These are phyloP conservation scores for Metschnikowia koreensis DNA, from an alignment of 805 yeast genomes.

Conservation along the genomic window DNA sequence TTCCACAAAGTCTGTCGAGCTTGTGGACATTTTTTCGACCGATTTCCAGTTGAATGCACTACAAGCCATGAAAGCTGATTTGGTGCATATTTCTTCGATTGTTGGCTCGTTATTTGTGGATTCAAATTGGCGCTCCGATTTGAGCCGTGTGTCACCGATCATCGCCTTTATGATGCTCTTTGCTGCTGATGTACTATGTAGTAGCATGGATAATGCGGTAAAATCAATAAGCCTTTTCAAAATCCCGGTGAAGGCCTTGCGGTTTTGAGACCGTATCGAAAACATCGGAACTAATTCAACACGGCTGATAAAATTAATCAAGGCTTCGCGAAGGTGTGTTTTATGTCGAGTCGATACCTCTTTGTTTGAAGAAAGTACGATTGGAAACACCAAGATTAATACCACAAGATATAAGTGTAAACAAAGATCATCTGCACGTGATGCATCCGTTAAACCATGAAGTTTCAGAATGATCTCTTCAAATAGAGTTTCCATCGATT, in stretches of 20 bases:
- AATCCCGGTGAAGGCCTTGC: not conserved
- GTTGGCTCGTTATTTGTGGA: not conserved
- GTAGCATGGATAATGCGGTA: not conserved
- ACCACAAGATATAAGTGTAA: slow-evolving; percentile 30
- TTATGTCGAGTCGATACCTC: not conserved
- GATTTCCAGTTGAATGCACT: not conserved
- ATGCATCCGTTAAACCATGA: not conserved
- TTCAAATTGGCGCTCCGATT: not conserved
- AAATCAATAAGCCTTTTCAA: slow-evolving; percentile 1
- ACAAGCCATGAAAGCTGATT: not conserved
- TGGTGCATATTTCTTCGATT: not conserved
- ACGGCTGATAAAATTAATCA: not conserved
- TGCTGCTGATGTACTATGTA: not conserved
- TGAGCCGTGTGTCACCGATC: not conserved
- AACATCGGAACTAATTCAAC: not conserved
- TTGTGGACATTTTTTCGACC: no score
- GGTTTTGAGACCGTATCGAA: not conserved
- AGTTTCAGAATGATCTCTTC: not conserved
- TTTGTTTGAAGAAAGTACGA: slow-evolving; percentile 19
- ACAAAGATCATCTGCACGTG: slow-evolving; percentile 11
- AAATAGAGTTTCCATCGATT: not conserved
- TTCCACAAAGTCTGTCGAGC: no score
- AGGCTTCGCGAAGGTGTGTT: not conserved
- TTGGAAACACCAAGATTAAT: slow-evolving; percentile 30
- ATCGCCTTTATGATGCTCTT: not conserved